phyloP scores from a whole-genome alignment of 495 filamentous ascomycete species.

The Chaetomium tenue region DNA sequence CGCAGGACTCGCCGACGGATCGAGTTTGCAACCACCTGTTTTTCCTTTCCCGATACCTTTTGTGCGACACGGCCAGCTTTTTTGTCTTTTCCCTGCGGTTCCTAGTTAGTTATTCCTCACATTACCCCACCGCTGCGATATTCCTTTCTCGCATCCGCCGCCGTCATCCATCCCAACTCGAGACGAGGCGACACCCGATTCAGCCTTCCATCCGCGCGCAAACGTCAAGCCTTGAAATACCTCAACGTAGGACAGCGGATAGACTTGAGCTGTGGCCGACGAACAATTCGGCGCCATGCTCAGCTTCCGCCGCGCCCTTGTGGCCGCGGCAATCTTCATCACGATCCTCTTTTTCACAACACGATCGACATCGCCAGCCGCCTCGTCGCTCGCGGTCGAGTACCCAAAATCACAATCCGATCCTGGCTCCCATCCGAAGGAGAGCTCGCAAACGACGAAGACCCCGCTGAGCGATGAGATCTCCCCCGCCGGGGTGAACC shows the following conservation, averaged over 20 bases:
- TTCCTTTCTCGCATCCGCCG: not conserved
- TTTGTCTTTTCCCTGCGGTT: not conserved
- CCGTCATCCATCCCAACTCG: not conserved
- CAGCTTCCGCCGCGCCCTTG: slow-evolving; percentile 69
- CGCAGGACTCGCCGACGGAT: not conserved
- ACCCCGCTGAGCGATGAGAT: slow-evolving; percentile 17
- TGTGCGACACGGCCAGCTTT: slow-evolving; percentile 1
- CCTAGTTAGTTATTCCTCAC: not conserved
- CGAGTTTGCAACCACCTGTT: not conserved
- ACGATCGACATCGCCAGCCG: slow-evolving; percentile 44
- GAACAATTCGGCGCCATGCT: slow-evolving; percentile 42
- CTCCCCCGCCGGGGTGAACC: slow-evolving; percentile 24
- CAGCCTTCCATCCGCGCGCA: not conserved
- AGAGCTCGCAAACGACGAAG: slow-evolving; percentile 30
- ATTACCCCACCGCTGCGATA: not conserved
- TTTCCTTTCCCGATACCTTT: not conserved
- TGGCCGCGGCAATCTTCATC: slow-evolving; percentile 66
- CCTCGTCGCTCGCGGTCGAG: slow-evolving; percentile 26
- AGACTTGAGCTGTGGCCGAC: slow-evolving; percentile 12
- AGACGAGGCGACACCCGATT: not conserved
- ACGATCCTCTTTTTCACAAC: slow-evolving; percentile 69
- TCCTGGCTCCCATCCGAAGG: slow-evolving; percentile 23
- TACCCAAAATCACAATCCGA: slow-evolving; percentile 29
- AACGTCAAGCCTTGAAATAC: not conserved
- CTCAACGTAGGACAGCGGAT: slow-evolving; percentile 10